Evolutionary conservation across 192 early-diverging fungal genomes (phyloP).

Genomic region (Linnemannia elongata): DNA sequence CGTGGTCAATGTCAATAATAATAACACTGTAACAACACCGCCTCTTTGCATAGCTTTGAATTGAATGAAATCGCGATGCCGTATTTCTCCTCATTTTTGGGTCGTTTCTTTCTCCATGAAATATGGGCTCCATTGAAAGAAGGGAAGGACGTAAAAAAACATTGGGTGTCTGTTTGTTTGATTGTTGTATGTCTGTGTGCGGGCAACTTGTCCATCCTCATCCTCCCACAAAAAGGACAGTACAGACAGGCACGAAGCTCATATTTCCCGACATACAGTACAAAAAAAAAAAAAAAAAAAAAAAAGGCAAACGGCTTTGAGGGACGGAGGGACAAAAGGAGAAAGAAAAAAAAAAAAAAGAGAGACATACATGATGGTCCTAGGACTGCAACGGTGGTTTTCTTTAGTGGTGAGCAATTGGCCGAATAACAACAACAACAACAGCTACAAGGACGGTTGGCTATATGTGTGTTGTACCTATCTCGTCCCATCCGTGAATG

Average conservation of each 20-base stretch:
- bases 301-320: background rate
- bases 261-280: background rate
- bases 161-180: background rate
- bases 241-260: background rate
- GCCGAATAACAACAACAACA: background rate
- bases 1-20: background rate
- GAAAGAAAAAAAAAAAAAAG: background rate
- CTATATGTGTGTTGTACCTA: background rate
- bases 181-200: background rate
- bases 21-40: background rate
- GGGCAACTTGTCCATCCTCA: slow-evolving; percentile 11
- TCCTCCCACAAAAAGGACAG: background rate
- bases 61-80: background rate
- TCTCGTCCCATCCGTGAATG: background rate
- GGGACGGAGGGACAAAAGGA: background rate
- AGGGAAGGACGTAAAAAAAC: background rate
- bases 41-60: background rate
- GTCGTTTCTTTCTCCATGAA: background rate
- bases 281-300: background rate
- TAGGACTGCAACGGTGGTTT: background rate
- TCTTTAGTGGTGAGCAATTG: slow-evolving; percentile 1
- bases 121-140: background rate
- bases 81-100: slow-evolving; percentile 1
- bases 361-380: background rate
- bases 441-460: background rate